Evolutionary conservation across 495 filamentous ascomycete genomes (phyloP).

Genomic region (Aspergillus heteromorphus): DNA sequence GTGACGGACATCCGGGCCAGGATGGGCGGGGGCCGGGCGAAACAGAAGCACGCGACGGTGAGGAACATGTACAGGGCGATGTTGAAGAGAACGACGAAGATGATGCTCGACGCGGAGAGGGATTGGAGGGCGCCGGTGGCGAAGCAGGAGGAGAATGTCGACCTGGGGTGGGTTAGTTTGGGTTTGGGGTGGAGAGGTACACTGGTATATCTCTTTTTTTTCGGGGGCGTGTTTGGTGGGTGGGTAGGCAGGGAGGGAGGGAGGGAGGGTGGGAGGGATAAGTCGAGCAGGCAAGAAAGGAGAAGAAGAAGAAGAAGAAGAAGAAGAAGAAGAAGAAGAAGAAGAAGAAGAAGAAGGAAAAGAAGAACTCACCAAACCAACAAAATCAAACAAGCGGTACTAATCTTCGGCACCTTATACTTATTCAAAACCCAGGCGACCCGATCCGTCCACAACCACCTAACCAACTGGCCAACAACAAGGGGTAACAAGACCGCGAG

Average conservation of each 20-base stretch:
- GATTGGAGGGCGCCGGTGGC: slow-evolving; percentile 45
- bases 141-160: slow-evolving; percentile 52
- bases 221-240: no score
- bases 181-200: no score
- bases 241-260: no score
- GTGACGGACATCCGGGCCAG: slow-evolving; percentile 4
- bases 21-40: slow-evolving; percentile 35
- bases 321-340: no score
- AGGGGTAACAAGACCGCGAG: slow-evolving; percentile 46
- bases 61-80: slow-evolving; percentile 48
- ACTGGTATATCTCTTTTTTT: no score
- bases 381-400: slow-evolving; percentile 41
- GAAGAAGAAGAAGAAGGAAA: no score
- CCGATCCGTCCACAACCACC: slow-evolving; percentile 43
- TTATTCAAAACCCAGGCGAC: slow-evolving; percentile 36
- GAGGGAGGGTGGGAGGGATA: no score
- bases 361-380: slow-evolving; percentile 43
- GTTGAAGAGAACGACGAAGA: slow-evolving; percentile 50
- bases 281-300: no score
- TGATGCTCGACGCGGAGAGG: slow-evolving; percentile 40
- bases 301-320: no score
- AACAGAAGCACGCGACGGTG: slow-evolving; percentile 44
- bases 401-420: slow-evolving; percentile 42
- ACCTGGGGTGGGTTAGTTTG: no score
- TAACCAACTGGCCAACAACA: slow-evolving; percentile 42